Base-by-base conservation (phyloP, 345 rosid genomes). In the Gynandropsis gynandra region DNA sequence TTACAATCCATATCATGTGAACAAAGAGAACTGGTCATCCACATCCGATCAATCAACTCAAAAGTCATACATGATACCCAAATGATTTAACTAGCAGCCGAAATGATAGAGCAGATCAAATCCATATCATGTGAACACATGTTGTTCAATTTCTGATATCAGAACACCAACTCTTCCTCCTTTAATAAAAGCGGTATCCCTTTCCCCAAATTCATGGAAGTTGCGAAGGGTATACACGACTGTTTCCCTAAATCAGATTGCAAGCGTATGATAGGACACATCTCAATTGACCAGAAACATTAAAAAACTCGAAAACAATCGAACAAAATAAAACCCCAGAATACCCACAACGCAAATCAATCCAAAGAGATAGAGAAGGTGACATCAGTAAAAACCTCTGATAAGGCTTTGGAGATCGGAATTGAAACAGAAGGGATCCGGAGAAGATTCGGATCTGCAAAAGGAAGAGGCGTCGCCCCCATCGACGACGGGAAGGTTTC, bases 311-410 rank as follows among this genome's bases (percentile, higher is more conserved):
- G n/a, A 15, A 11, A 12, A 12, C 42, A 39, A 11, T 39, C 16
- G 8, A 39, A 1, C 14, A 3, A 1, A 8, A 4, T 9, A 45
- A 19, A 43, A 43, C 10, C 18, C 12, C 5, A 19, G 21, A 58
- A 16, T 29, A 46, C 18, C 38, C 16, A 34, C 49, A 64, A 34
- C 7, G 16, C 56, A 56, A 61, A 56, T 10, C 10, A 33, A 58
- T 52, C 43, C 0, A 21, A 59, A 46, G 1, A n/a, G 7, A 12
- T 0, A 34, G 19, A 27, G 12, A 21, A 4, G 15, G 5, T 38
- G 39, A 59, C 55, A 52, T 52, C 44, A 12, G 33, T 16, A 13
- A 4, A 16, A 4, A 16, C 90, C 95, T 88, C 88, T 78, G 31
- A 71, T 60, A 14, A 71, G 68, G 79, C 72, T 53, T 4, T 62